Evolutionary conservation across 225 moss, liverwort and hornwort species (phyloP).

Genomic region (Antitrichia curtipendula): DNA sequence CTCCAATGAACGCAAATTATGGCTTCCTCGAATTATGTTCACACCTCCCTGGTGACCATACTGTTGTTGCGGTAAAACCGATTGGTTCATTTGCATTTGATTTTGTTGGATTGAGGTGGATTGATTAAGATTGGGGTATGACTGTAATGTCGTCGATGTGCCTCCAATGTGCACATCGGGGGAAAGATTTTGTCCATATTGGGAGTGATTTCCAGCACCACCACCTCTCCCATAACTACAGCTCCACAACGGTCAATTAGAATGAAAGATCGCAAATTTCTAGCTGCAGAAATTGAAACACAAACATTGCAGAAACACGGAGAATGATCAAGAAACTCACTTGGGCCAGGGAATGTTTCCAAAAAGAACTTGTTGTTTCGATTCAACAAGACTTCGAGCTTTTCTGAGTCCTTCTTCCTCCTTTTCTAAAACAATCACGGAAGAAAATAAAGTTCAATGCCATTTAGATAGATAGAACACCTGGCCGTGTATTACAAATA

Average conservation of each 20-base stretch:
- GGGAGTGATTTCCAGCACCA: neutral
- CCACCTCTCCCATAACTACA: neutral
- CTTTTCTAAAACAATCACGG: neutral
- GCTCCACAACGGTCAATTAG: neutral
- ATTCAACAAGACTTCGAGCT: neutral
- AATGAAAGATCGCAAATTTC: neutral
- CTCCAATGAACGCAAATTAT: neutral
- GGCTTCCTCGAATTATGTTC: neutral
- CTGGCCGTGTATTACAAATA: neutral
- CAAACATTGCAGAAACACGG: too few species aligned
- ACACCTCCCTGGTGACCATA: neutral
- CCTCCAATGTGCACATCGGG: neutral
- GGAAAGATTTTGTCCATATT: neutral
- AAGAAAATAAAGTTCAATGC: neutral
- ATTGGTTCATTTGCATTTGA: neutral
- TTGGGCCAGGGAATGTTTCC: neutral
- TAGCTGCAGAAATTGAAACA: neutral
- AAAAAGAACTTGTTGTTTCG: neutral
- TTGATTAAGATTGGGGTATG: neutral
- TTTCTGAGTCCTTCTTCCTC: neutral
- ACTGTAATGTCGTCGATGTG: neutral
- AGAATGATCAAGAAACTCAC: neutral
- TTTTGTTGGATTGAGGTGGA: neutral
- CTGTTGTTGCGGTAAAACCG: neutral
- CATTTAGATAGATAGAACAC: too few species aligned